Conservation (phyloP, 768 basidiomycete genomes). For the Calvatia gigantea region DNA sequence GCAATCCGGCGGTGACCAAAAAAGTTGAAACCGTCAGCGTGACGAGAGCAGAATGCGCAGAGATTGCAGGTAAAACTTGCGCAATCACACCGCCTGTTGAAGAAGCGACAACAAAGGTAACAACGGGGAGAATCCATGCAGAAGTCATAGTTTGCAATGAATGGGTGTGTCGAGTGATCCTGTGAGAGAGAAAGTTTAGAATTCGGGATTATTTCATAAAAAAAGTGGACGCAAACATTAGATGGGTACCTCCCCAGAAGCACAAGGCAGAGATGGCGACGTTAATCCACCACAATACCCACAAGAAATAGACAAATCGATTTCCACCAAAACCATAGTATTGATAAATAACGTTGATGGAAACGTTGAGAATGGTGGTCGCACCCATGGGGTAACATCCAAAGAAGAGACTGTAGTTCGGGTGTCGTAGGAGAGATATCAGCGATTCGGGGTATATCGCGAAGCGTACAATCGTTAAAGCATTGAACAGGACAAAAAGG, state of each 20-base stretch:
- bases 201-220: background rate
- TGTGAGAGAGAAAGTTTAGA: slow-evolving; percentile 15
- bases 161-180: slow-evolving; percentile 58
- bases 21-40: slow-evolving; percentile 54
- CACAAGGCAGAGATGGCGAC: slow-evolving; percentile 51
- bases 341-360: slow-evolving; percentile 40
- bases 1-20: slow-evolving; percentile 52
- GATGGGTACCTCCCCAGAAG: slow-evolving; percentile 58
- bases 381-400: slow-evolving; percentile 59
- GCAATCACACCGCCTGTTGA: slow-evolving; percentile 65
- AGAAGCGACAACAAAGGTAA: slow-evolving; percentile 68
- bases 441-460: slow-evolving; percentile 45
- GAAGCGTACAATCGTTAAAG: slow-evolving; percentile 47
- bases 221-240: slow-evolving; percentile 51
- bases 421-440: slow-evolving; percentile 38
- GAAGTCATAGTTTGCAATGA: slow-evolving; percentile 53
- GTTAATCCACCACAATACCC: slow-evolving; percentile 72
- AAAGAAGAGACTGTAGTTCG: slow-evolving; percentile 39
- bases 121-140: slow-evolving; percentile 73
- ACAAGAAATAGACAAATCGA: slow-evolving; percentile 49
- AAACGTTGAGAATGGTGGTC: slow-evolving; percentile 53
- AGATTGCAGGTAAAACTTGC: slow-evolving; percentile 40
- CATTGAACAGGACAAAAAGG: slow-evolving; percentile 49
- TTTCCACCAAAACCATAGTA: slow-evolving; percentile 47
- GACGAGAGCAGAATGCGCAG: slow-evolving; percentile 45